Evolutionary conservation across 805 yeast species (phyloP).

Genomic region (Saturnispora silvae): DNA sequence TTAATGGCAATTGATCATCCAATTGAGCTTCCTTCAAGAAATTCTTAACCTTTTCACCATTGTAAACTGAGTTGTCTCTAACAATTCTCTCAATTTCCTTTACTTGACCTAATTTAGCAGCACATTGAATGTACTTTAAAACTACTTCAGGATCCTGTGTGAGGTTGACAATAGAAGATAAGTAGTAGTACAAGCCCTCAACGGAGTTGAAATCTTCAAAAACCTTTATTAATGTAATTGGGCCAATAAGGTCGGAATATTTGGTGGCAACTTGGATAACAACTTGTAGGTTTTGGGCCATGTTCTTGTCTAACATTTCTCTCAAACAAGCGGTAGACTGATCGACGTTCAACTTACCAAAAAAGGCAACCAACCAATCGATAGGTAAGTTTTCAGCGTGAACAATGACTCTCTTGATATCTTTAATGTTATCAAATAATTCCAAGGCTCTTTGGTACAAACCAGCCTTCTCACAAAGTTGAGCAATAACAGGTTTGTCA

Average conservation of each 20-base stretch:
- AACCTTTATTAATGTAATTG: conserved; percentile 71
- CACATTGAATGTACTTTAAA: conserved; percentile 90
- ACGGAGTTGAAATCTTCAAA: conserved; percentile 88
- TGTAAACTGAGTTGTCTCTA: conserved; percentile 86
- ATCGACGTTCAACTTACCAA: conserved; percentile 89
- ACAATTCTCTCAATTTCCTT: conserved; percentile 94
- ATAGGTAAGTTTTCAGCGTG: conserved; percentile 76
- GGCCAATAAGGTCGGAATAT: conserved; percentile 87
- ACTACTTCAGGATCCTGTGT: conserved; percentile 94
- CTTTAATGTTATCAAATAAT: conserved; percentile 88
- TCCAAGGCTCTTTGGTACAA: conserved; percentile 91
- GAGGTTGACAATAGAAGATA: conserved; percentile 85
- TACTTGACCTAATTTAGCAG: conserved; percentile 79
- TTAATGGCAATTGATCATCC: conserved; percentile 92
- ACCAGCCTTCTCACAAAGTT: conserved; percentile 92
- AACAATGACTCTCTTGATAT: conserved; percentile 88
- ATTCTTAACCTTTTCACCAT: conserved; percentile 95
- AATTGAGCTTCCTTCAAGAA: conserved; percentile 89
- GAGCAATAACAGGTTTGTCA: conserved; percentile 88
- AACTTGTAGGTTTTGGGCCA: conserved; percentile 82
- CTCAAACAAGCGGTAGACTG: conserved; percentile 81
- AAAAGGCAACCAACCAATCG: conserved; percentile 89
- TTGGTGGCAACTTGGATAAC: conserved; percentile 95
- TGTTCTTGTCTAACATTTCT: conserved; percentile 64
- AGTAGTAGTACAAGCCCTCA: conserved; percentile 91